phyloP scores from a whole-genome alignment of 2,329 filamentous ascomycete genomes.

The Zymoseptoria crescenta region DNA sequence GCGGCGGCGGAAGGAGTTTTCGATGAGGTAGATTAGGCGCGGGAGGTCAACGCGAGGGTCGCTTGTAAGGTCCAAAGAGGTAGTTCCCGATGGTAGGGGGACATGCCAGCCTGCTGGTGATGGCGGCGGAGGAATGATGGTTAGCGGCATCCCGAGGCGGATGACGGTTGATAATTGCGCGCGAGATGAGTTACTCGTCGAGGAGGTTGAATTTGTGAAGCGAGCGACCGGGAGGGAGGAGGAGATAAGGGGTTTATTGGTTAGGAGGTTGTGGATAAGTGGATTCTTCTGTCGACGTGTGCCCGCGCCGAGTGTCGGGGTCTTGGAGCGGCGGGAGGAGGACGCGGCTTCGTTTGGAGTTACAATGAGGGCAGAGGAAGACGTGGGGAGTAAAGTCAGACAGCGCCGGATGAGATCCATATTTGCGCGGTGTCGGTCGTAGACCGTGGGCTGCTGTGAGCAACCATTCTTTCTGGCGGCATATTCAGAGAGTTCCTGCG shows the following conservation, averaged over 20 bases:
- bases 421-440: slow-evolving; percentile 56
- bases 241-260: slow-evolving; percentile 86
- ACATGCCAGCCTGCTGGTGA: slow-evolving; percentile 59
- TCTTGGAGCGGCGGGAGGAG: slow-evolving; percentile 28
- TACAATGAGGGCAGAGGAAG: slow-evolving; percentile 81
- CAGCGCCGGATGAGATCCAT: slow-evolving; percentile 63
- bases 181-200: slow-evolving; percentile 26
- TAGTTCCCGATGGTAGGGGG: slow-evolving; percentile 47
- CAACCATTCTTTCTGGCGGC: slow-evolving; percentile 9
- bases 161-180: slow-evolving; percentile 63
- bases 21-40: slow-evolving; percentile 76
- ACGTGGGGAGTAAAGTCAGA: slow-evolving; percentile 68
- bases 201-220: slow-evolving; percentile 36
- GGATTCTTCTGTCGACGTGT: slow-evolving; percentile 66
- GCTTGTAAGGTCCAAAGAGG: slow-evolving; percentile 58
- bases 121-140: slow-evolving; percentile 65
- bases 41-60: slow-evolving; percentile 77
- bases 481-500: slow-evolving; percentile 41
- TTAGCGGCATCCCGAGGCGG: slow-evolving; percentile 84
- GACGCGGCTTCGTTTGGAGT: slow-evolving; percentile 76
- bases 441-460: slow-evolving; percentile 16
- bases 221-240: slow-evolving; percentile 76
- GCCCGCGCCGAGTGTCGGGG: slow-evolving; percentile 27
- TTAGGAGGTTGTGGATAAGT: slow-evolving; percentile 89
- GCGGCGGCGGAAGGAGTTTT: slow-evolving; percentile 83